Base-by-base conservation (phyloP, 345 rosid genomes). In the Anacardium occidentale region DNA sequence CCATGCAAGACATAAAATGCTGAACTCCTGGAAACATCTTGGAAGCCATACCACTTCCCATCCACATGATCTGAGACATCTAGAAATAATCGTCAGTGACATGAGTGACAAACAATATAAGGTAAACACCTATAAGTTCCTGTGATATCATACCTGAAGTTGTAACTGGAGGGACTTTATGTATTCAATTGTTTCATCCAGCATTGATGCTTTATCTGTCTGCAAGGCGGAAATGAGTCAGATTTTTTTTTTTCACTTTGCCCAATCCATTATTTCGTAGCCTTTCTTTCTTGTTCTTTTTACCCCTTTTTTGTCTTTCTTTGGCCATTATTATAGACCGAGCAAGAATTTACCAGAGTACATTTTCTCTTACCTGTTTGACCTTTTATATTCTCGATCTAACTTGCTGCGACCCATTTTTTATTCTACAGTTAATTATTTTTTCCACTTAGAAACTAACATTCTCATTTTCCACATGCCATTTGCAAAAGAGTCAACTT, bases 141-240 rank as follows among this genome's bases (percentile, higher is more conserved):
- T 17, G 8, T 53, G 29, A 22, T 44, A 61, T 9, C 52, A 21
- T 76, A 87, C 94, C 91, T 89, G 98, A 54, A 94, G 88, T 78
- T 94, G 98, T 77, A 89, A 76, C 77, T 94, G 98, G 76, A 94
- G 98, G 32, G 98, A 94, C 77, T 91, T 94, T 81, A 94, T 70
- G 78, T 94, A 94, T 55, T 91, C 91, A 51, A 94, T 94, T 45
- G 97, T 96, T 76, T 94, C 98, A 53, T 91, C 98, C 62, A 94
- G 82, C 89, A 94, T 88, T 18, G 97, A 94, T 76, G 97, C 97
- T 79, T 94, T 94, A 73, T 94, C 98, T 45, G 96, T 88, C 97
- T 94, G 84, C 80, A 66, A n/a, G n/a, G n/a, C n/a, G 13, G 26
- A 22, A 56, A 56, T 22, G 53, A 13, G 18, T 13, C 53, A 50